Conservation (phyloP, 192 early-diverging fungal species). For the Rhizophagus prolifer region DNA sequence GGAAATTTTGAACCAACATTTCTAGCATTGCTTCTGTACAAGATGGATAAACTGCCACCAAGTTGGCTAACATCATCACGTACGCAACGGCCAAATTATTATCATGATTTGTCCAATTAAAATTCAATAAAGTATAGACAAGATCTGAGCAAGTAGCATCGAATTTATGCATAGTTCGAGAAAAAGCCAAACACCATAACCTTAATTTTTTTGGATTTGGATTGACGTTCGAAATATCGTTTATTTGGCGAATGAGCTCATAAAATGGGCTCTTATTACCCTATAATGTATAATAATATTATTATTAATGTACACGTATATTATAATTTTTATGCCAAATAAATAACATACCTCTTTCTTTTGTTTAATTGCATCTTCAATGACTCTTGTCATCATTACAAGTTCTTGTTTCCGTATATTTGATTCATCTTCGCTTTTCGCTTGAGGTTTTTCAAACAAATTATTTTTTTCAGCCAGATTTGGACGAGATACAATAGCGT, state of each 20-base stretch:
- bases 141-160: slow-evolving; percentile 7
- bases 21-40: background rate
- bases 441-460: background rate
- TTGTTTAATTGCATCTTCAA: background rate
- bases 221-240: background rate
- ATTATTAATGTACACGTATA: background rate
- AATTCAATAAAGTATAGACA: background rate
- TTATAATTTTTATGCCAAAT: no score
- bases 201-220: background rate
- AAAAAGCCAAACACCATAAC: background rate
- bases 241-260: background rate
- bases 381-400: background rate
- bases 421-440: background rate
- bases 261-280: background rate
- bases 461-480: background rate
- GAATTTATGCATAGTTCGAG: background rate
- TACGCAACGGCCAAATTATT: slow-evolving; percentile 14
- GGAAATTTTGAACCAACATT: slow-evolving; percentile 4
- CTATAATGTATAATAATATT: background rate
- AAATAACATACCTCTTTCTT: background rate
- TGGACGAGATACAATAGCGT: background rate
- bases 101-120: slow-evolving; percentile 5
- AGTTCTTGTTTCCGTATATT: background rate
- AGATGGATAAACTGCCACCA: background rate
- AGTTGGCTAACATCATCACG: background rate